Evolutionary conservation across 352 stramenopile genomes (phyloP).

Genomic region (Discostella stelligera): DNA sequence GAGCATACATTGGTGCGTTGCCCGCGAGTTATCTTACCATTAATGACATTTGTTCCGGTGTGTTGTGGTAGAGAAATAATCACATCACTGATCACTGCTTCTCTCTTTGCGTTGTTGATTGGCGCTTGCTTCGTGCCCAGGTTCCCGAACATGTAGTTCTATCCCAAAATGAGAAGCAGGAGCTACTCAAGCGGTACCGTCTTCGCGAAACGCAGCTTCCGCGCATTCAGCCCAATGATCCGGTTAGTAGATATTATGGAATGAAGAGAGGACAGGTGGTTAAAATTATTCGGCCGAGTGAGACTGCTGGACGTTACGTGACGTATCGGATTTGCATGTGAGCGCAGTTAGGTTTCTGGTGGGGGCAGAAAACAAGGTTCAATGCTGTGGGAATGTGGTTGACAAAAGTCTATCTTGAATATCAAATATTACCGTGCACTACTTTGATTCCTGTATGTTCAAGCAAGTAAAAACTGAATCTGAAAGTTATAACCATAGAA

Average conservation of each 20-base stretch:
- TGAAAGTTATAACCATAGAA: no score
- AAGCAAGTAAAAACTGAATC: no score
- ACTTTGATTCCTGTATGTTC: no score
- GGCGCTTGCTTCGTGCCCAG: not conserved
- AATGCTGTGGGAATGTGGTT: not conserved
- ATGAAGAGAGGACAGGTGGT: slow-evolving; percentile 97
- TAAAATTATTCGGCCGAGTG: slow-evolving; percentile 98
- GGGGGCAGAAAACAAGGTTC: not conserved
- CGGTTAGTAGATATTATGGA: slow-evolving; percentile 96
- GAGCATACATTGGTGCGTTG: slow-evolving; percentile 94
- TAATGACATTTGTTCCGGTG: slow-evolving; percentile 2
- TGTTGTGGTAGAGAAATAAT: not conserved
- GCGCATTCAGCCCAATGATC: slow-evolving; percentile 98
- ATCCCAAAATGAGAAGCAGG: slow-evolving; percentile 93
- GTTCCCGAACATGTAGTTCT: slow-evolving; percentile 96
- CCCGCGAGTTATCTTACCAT: no score
- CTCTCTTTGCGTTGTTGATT: not conserved
- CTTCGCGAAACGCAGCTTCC: slow-evolving; percentile 99
- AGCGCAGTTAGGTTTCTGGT: slow-evolving; percentile 25
- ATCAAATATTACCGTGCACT: no score
- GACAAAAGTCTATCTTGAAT: no score
- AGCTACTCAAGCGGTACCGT: slow-evolving; percentile 97
- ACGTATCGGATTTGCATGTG: slow-evolving; percentile 99
- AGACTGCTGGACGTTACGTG: slow-evolving; percentile 99
- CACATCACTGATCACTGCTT: slow-evolving; percentile 8